phyloP scores from a whole-genome alignment of 257 asterid genomes.

The Eustoma russellianum region DNA sequence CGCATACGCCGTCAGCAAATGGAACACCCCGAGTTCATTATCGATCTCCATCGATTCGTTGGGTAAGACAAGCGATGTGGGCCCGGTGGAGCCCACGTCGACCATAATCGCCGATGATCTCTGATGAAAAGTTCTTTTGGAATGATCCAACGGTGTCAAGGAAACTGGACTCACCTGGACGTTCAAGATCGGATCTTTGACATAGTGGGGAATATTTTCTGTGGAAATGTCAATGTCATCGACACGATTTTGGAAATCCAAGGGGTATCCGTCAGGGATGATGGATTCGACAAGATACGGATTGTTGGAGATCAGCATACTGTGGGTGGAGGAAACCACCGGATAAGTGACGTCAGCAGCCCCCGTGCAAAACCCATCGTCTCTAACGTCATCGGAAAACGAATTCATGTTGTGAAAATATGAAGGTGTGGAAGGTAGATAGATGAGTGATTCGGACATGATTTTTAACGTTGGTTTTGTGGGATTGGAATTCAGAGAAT shows the following conservation, averaged over 20 bases:
- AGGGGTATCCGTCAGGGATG: not conserved
- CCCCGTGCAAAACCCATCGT: not conserved
- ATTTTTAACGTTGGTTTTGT: no score
- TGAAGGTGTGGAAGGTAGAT: slow-evolving; percentile 11
- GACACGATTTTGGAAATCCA: slow-evolving; percentile 3
- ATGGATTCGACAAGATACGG: slow-evolving; percentile 2
- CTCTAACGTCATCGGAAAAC: slow-evolving; percentile 2
- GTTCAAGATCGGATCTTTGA: slow-evolving; percentile 10
- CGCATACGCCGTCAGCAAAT: slow-evolving; percentile 35
- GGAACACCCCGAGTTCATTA: slow-evolving; percentile 18
- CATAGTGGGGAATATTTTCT: slow-evolving; percentile 6
- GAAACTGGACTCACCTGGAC: not conserved
- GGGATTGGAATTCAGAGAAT: not conserved
- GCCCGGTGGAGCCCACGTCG: not conserved
- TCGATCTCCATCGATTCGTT: slow-evolving; percentile 23
- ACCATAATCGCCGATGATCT: no score
- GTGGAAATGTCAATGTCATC: slow-evolving; percentile 5
- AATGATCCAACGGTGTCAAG: no score
- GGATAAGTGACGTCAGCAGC: slow-evolving; percentile 1
- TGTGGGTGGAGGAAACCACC: not conserved
- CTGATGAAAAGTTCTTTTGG: no score
- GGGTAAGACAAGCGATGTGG: slow-evolving; percentile 8
- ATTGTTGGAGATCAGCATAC: not conserved
- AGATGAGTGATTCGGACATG: slow-evolving; percentile 10
- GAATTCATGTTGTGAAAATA: slow-evolving; percentile 10